A percentile compares a stretch with the other conserved stretches of the same genome.
Conservation (phyloP, 306 rosid species). For the Arachis stenosperma region DNA sequence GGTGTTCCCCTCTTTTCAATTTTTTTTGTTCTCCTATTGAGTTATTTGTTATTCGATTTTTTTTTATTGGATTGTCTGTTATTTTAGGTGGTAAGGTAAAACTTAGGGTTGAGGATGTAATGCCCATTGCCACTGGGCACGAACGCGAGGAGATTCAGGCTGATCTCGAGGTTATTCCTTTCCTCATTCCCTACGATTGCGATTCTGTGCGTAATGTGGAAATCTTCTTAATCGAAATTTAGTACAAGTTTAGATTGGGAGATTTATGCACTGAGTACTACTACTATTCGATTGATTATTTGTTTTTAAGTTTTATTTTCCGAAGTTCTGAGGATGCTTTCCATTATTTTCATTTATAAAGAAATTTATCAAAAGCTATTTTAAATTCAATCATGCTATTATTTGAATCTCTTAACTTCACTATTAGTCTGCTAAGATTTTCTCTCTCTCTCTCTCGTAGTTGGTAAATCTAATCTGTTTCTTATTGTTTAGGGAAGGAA, state of each 20-base stretch:
- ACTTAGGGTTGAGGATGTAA: constrained; percentile 79
- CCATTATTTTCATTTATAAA: too few relatives aligned
- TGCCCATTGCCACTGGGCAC: constrained; percentile 95
- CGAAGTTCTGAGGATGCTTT: not conserved
- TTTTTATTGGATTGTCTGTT: constrained; percentile 8
- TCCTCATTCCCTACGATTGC: not conserved
- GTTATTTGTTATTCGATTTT: not conserved
- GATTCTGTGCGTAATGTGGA: not conserved
- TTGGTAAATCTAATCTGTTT: not conserved
- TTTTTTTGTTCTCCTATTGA: not conserved
- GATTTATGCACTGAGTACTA: not conserved
- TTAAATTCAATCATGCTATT: not conserved
- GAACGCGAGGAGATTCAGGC: constrained; percentile 97
- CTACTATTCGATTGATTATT: not conserved
- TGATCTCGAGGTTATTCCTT: constrained; percentile 56
- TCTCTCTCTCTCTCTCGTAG: not conserved
- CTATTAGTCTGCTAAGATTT: not conserved
- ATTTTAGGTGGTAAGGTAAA: constrained; percentile 45
- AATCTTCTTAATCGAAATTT: constrained; percentile 1
- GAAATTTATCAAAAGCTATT: too few relatives aligned
- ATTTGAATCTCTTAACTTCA: not conserved
- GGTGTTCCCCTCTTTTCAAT: constrained; percentile 24
- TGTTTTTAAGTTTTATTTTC: not conserved
- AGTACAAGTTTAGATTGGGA: not conserved
- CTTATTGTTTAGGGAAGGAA: constrained; percentile 57